These are phyloP conservation scores for Ascocoryne sarcoides DNA, from an alignment of 2,329 filamentous ascomycete species.

Conservation along the genomic window DNA sequence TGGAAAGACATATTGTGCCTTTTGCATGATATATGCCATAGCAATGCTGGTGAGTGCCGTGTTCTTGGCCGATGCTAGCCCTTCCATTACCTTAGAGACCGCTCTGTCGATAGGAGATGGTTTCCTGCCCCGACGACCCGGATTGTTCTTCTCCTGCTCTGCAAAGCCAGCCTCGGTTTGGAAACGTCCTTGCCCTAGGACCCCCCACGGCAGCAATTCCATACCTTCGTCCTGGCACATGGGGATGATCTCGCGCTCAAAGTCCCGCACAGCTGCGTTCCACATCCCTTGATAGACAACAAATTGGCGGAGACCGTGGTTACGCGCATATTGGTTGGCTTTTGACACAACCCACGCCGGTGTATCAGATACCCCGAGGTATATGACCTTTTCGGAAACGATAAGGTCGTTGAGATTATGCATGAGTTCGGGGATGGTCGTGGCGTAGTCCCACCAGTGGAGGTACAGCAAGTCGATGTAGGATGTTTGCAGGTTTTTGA, in stretches of 20 bases:
- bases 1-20: conserved; percentile 1
- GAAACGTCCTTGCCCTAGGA: conserved; percentile 38
- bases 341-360: conserved; percentile 60
- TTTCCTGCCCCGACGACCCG: conserved; percentile 22
- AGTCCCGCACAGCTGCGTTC: conserved; percentile 52
- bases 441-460: conserved; percentile 42
- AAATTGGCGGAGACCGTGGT: conserved; percentile 59
- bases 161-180: conserved; percentile 37
- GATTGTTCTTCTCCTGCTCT: conserved; percentile 30
- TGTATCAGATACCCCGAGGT: conserved; percentile 57
- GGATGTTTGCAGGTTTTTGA: conserved; percentile 51
- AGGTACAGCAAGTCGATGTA: conserved; percentile 52
- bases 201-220: conserved; percentile 44
- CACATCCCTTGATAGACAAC: conserved; percentile 58
- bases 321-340: conserved; percentile 55
- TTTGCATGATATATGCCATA: conserved; percentile 1
- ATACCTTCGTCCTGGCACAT: conserved; percentile 49
- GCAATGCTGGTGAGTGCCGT: not conserved
- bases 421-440: conserved; percentile 57
- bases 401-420: conserved; percentile 53
- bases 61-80: not conserved
- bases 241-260: conserved; percentile 50
- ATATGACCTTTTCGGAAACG: conserved; percentile 50
- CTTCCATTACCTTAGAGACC: conserved; percentile 25
- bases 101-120: conserved; percentile 34